Base-by-base conservation (phyloP, 352 stramenopile species). In the Lagenidium giganteum region DNA sequence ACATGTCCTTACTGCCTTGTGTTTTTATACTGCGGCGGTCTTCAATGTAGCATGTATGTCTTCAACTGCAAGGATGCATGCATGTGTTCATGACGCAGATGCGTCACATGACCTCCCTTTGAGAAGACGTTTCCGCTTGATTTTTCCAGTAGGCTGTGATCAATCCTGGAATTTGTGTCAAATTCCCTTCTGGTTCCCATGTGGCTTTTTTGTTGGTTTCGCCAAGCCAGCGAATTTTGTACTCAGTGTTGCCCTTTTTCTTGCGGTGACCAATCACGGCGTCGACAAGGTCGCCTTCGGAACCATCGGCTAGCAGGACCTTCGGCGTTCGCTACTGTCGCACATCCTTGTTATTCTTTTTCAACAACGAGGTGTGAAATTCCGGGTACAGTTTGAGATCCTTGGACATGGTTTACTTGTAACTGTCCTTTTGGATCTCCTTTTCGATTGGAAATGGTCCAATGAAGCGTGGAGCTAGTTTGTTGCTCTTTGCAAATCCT, bases 351-450 rank as follows among this genome's bases (percentile, higher is more conserved):
- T 40, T 11, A 24, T 57, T 53, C 1, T 17, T 22, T 0, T 31
- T 23, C 13, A 60, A 27, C 9, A 42, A 42, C 4, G 43, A 51
- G 4, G 54, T 24, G 21, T 61, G 52, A 22, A 61, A 61, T n/a
- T 61, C 52, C 18, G 51, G 40, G 18, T 54, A 41, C 2, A 55
- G 52, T 1, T 23, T 18, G 18, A 51, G 8, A 24, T 45, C 44
- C 2, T 44, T 44, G 2, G 44, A 40, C 0, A 61, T 13, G 9
- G 17, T 30, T 17, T 48, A 35, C n/a, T 48, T 36, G 41, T 51
- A 51, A 0, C 44, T 61, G 20, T 47, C 29, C 1, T 33, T 32
- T 2, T 28, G 46, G 0, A 45, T 54, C 0, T 18, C 8, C 8
- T 24, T 29, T 3, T 47, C 7, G 0, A 61, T 35, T 8, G 21